Conservation (phyloP, 1,284 basidiomycete species). For the Xerocomus minutiporus region DNA sequence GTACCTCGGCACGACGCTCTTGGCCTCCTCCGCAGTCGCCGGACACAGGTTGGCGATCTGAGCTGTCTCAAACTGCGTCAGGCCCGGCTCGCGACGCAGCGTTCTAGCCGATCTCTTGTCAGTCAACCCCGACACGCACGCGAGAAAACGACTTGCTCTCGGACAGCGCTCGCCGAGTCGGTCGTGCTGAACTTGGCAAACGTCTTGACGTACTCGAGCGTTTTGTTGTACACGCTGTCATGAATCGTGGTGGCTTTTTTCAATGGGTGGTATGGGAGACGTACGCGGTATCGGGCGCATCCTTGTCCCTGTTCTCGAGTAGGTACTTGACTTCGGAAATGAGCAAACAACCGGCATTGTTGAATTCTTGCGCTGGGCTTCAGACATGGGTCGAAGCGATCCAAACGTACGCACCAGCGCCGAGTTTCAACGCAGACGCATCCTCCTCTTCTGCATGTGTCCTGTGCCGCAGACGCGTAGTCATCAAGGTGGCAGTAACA, state of each 20-base stretch:
- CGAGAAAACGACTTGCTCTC: conserved; percentile 53
- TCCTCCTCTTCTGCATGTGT: conserved; percentile 51
- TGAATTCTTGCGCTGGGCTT: conserved; percentile 60
- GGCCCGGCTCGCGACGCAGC: conserved; percentile 64
- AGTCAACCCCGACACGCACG: too few species aligned
- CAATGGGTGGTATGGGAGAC: not conserved
- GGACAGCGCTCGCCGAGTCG: conserved; percentile 81
- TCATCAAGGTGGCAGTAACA: conserved; percentile 28
- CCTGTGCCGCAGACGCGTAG: conserved; percentile 47
- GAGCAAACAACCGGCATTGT: conserved; percentile 84
- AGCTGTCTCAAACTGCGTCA: conserved; percentile 89
- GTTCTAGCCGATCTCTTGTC: conserved; percentile 43
- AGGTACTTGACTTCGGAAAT: conserved; percentile 90
- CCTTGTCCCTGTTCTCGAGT: conserved; percentile 80
- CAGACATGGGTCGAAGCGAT: not conserved
- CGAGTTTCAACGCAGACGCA: conserved; percentile 50
- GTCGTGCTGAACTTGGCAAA: conserved; percentile 88
- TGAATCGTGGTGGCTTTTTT: not conserved
- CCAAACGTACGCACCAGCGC: conserved; percentile 36
- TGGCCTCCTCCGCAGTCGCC: conserved; percentile 84
- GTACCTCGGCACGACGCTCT: conserved; percentile 85
- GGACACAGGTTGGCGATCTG: conserved; percentile 91
- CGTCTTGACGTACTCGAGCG: conserved; percentile 85
- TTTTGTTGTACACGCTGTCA: conserved; percentile 84
- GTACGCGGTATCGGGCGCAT: conserved; percentile 70